phyloP scores from a whole-genome alignment of 2,329 filamentous ascomycete species.

The Exophiala lecanii-corni region DNA sequence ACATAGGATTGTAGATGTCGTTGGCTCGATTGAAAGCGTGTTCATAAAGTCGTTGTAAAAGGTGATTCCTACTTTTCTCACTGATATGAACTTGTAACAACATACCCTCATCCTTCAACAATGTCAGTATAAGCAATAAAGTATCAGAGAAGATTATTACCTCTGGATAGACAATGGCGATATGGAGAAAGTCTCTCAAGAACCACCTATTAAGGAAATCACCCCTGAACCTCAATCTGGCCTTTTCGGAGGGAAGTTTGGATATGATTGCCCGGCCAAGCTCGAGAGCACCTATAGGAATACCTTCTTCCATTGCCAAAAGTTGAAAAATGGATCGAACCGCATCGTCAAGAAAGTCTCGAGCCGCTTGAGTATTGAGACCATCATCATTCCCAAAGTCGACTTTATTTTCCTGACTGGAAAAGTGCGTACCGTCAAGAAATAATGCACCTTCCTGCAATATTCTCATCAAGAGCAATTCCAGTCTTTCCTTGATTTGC shows the following conservation, averaged over 20 bases:
- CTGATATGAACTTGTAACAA: conserved; percentile 90
- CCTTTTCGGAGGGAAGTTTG: conserved; percentile 65
- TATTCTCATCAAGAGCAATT: conserved; percentile 91
- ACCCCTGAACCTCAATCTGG: conserved; percentile 68
- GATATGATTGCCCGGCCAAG: conserved; percentile 78
- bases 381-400: conserved; percentile 54
- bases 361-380: conserved; percentile 75
- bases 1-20: conserved; percentile 68
- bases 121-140: too few relatives aligned
- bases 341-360: conserved; percentile 82
- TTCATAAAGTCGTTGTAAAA: conserved; percentile 69
- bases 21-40: conserved; percentile 74
- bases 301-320: conserved; percentile 75
- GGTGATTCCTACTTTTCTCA: conserved; percentile 77
- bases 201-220: conserved; percentile 90
- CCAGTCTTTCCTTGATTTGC: conserved; percentile 83
- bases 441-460: conserved; percentile 89
- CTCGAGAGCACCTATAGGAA: conserved; percentile 79
- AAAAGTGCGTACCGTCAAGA: conserved; percentile 77
- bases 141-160: too few relatives aligned
- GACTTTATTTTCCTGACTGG: conserved; percentile 50
- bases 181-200: conserved; percentile 79
- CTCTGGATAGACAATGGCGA: conserved; percentile 84
- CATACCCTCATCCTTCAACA: conserved; percentile 51
- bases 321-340: conserved; percentile 78